phyloP scores from a whole-genome alignment of 352 stramenopile genomes.

The Phytophthora colocasiae region DNA sequence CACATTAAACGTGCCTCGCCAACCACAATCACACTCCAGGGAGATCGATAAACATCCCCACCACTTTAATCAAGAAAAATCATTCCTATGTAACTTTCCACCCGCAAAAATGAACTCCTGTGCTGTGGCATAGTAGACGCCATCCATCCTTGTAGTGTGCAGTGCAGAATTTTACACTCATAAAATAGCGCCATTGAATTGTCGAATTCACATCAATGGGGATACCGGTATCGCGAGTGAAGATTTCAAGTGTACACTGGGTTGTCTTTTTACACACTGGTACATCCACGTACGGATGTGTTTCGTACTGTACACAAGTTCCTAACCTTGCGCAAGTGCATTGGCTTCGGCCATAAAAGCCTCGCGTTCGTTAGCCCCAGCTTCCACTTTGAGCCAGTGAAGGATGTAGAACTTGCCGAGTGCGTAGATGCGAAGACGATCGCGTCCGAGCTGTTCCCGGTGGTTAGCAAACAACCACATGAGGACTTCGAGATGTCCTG shows the following conservation, averaged over 20 bases:
- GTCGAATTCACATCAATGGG: too few relatives aligned
- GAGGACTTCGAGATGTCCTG: constrained; percentile 42
- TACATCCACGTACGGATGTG: constrained; percentile 14
- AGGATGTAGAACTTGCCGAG: constrained; percentile 43
- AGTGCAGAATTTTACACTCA: too few relatives aligned
- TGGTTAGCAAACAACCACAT: constrained; percentile 40
- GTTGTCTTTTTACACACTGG: constrained; percentile 15
- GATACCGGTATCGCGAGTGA: constrained; percentile 10
- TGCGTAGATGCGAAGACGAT: constrained; percentile 40
- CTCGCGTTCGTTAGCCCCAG: constrained; percentile 21
- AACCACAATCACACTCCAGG: too few relatives aligned
- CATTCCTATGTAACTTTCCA: too few relatives aligned
- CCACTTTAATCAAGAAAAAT: too few relatives aligned
- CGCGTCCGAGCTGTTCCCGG: constrained; percentile 29
- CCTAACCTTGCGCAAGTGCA: constrained; percentile 22
- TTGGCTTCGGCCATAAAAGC: constrained; percentile 28
- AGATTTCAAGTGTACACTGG: constrained; percentile 11
- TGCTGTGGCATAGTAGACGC: too few relatives aligned
- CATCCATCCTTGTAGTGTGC: too few relatives aligned
- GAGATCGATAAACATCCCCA: too few relatives aligned
- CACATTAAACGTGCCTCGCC: too few relatives aligned
- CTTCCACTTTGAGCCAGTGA: constrained; percentile 38
- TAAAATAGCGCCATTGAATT: too few relatives aligned
- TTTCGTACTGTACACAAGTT: constrained; percentile 30
- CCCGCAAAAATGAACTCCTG: too few relatives aligned